These are phyloP conservation scores for Phytopythium boreale DNA, from an alignment of 352 stramenopile genomes.

Conservation along the genomic window DNA sequence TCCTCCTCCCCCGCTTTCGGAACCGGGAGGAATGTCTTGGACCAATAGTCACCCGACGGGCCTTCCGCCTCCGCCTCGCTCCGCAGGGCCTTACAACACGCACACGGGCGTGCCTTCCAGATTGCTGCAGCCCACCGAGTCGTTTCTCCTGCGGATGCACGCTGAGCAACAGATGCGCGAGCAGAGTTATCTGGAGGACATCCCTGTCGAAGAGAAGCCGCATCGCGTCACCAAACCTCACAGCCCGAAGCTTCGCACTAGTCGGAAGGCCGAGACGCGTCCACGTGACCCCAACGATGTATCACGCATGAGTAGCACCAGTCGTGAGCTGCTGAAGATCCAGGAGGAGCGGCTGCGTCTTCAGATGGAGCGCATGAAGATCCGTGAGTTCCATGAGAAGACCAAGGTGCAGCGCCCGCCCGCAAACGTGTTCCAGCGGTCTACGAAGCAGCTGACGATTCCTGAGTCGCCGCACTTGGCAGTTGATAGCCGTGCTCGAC, in stretches of 20 bases:
- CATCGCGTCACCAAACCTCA: slow-evolving; percentile 47
- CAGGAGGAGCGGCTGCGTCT: slow-evolving; percentile 64
- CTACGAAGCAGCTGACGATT: slow-evolving; percentile 78
- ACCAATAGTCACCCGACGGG: not conserved
- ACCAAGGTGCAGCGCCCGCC: slow-evolving; percentile 62
- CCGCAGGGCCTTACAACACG: slow-evolving; percentile 2
- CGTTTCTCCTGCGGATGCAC: slow-evolving; percentile 54
- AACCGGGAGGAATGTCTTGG: not conserved
- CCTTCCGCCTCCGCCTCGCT: not conserved
- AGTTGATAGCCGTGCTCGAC: slow-evolving; percentile 52
- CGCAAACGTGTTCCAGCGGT: slow-evolving; percentile 69
- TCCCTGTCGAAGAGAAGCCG: slow-evolving; percentile 38
- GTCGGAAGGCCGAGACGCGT: slow-evolving; percentile 19
- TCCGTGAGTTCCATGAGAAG: slow-evolving; percentile 76
- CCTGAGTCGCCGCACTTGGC: slow-evolving; percentile 64
- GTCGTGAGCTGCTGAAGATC: slow-evolving; percentile 71
- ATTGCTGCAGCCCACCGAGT: slow-evolving; percentile 67
- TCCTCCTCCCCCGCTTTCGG: slow-evolving; percentile 1
- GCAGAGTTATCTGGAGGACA: slow-evolving; percentile 36
- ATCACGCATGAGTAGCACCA: slow-evolving; percentile 71
- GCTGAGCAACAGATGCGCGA: slow-evolving; percentile 58
- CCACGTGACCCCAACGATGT: slow-evolving; percentile 37
- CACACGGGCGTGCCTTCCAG: slow-evolving; percentile 30
- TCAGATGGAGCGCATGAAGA: slow-evolving; percentile 69
- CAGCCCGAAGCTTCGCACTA: slow-evolving; percentile 41